Percentiles rank a stretch among this genome's conserved stretches.
These are phyloP conservation scores for Mycothermus thermophilus DNA, from an alignment of 495 filamentous ascomycete genomes.

Conservation along the genomic window DNA sequence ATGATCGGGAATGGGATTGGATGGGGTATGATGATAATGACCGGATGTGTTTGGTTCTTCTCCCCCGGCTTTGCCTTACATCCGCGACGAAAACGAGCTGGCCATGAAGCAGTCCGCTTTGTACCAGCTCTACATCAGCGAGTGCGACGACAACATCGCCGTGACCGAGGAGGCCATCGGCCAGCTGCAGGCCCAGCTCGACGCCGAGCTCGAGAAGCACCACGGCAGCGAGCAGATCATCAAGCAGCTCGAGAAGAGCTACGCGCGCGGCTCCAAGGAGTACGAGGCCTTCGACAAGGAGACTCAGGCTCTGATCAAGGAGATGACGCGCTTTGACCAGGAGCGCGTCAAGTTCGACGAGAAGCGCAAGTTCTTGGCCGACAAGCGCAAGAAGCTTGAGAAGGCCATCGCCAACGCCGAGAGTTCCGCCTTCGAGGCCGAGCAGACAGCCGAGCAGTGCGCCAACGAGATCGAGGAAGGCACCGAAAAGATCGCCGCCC, in stretches of 20 bases:
- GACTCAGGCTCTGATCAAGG: constrained; percentile 65
- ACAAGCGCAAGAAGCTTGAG: constrained; percentile 89
- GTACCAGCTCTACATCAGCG: constrained; percentile 79
- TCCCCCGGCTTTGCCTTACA: no score
- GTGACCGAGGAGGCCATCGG: constrained; percentile 82
- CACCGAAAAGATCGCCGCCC: constrained; percentile 48
- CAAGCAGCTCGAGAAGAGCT: constrained; percentile 73
- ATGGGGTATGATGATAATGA: no score
- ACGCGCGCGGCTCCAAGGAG: constrained; percentile 67
- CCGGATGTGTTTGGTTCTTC: no score
- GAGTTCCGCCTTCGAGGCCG: constrained; percentile 54
- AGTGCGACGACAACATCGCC: constrained; percentile 73
- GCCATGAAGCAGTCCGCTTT: constrained; percentile 74
- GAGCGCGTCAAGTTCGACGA: constrained; percentile 95
- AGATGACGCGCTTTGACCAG: constrained; percentile 85
- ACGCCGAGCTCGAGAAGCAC: constrained; percentile 82
- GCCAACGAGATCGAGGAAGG: constrained; percentile 64
- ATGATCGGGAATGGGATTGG: no score
- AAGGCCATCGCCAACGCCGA: constrained; percentile 60
- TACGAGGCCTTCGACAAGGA: constrained; percentile 72
- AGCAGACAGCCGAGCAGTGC: constrained; percentile 63
- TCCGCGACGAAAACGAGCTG: constrained; percentile 87
- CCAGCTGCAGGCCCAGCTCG: constrained; percentile 78
- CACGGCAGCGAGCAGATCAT: constrained; percentile 83
- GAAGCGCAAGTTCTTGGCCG: constrained; percentile 80